Percentiles rank a stretch among this genome's conserved stretches.
Conservation (phyloP, 768 basidiomycete genomes). For the Serpula lacrymans region DNA sequence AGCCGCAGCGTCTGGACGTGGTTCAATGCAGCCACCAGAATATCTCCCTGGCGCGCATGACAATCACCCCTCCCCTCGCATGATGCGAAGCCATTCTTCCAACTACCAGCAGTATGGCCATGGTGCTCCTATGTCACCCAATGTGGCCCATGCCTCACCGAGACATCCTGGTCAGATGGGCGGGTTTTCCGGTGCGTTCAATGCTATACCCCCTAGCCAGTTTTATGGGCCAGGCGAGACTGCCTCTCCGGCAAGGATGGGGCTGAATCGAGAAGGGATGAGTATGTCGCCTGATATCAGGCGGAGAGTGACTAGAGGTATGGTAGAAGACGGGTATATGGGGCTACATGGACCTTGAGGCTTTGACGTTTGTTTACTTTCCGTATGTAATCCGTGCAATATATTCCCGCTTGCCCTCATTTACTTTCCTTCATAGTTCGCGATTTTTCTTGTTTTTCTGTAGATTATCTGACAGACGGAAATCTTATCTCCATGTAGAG, state of each 20-base stretch:
- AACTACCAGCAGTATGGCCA: conserved; percentile 26
- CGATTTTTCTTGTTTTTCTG: too few species aligned
- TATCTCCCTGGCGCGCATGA: conserved; percentile 24
- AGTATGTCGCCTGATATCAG: conserved; percentile 34
- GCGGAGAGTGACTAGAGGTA: conserved; percentile 26
- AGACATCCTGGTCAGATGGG: conserved; percentile 27
- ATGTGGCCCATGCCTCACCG: conserved; percentile 13
- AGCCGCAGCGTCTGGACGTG: conserved; percentile 18
- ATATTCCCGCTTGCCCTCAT: too few species aligned
- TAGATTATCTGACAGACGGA: too few species aligned
- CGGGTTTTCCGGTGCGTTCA: conserved; percentile 23
- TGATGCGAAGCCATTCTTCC: conserved; percentile 25
- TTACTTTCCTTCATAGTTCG: too few species aligned
- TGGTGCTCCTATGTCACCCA: conserved; percentile 16
- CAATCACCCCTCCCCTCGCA: conserved; percentile 31
- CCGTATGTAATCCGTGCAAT: too few species aligned
- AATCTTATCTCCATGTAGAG: too few species aligned
- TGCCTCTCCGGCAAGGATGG: conserved; percentile 21
- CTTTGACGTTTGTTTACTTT: too few species aligned
- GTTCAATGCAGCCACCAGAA: conserved; percentile 30
- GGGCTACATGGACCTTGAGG: conserved; percentile 28
- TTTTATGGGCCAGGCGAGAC: conserved; percentile 32
- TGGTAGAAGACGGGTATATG: conserved; percentile 31
- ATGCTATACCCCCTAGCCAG: conserved; percentile 35
- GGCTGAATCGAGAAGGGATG: conserved; percentile 28